A percentile compares a stretch with the other conserved stretches of the same genome.
These are phyloP conservation scores for Lachnellula cervina DNA, from an alignment of 2,329 filamentous ascomycete genomes.

Conservation along the genomic window DNA sequence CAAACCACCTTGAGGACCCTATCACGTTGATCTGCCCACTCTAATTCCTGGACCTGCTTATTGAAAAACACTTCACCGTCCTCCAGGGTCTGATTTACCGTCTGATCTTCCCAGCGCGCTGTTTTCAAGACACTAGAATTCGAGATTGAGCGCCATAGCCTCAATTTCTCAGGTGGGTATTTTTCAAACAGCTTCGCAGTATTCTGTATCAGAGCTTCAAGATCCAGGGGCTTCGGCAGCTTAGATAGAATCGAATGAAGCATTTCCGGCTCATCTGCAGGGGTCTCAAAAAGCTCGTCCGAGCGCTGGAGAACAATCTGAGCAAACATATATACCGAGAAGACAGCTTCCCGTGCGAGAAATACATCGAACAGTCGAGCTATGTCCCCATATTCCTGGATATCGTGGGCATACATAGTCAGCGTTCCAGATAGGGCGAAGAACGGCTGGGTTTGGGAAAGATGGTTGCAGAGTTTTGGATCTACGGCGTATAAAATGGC, in stretches of 20 bases:
- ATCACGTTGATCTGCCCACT: constrained; percentile 55
- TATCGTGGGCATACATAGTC: constrained; percentile 95
- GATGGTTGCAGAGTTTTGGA: constrained; percentile 64
- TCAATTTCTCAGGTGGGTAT: constrained; percentile 69
- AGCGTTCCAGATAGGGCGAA: constrained; percentile 91
- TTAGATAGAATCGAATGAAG: constrained; percentile 84
- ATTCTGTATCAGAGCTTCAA: constrained; percentile 69
- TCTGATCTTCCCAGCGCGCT: constrained; percentile 49
- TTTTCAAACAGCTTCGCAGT: constrained; percentile 59
- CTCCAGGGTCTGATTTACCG: constrained; percentile 52
- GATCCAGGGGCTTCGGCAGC: constrained; percentile 72
- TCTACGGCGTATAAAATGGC: constrained; percentile 72
- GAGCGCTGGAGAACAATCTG: constrained; percentile 78
- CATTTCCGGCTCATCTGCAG: constrained; percentile 82
- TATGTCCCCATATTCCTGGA: constrained; percentile 84
- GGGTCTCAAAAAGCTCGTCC: constrained; percentile 80
- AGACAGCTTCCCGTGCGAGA: constrained; percentile 79
- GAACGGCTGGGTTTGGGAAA: constrained; percentile 77
- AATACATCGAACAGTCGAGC: constrained; percentile 89
- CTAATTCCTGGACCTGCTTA: constrained; percentile 67
- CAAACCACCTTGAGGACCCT: constrained; percentile 48
- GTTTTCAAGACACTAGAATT: constrained; percentile 80
- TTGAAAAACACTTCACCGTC: constrained; percentile 66
- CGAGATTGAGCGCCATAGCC: constrained; percentile 69
- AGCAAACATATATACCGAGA: constrained; percentile 87